A percentile compares a stretch with the other conserved stretches of the same genome.
phyloP scores from a whole-genome alignment of 176 grass and related monocot species.

The Zea luxurians region DNA sequence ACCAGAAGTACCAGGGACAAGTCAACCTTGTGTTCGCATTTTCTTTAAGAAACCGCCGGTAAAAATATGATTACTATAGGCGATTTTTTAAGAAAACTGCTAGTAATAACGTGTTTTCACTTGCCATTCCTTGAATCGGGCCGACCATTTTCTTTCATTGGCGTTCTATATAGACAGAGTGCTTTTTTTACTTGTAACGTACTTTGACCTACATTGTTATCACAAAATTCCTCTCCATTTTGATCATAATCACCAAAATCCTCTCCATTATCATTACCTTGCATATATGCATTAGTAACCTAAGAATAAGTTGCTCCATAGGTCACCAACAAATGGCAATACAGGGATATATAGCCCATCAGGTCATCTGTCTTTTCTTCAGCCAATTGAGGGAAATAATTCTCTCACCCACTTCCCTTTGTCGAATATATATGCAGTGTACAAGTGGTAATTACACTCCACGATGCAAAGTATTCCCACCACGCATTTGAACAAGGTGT shows the following conservation, averaged over 20 bases:
- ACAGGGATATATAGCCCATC: neutral
- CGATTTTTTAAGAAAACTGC: too few species aligned
- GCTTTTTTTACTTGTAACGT: too few species aligned
- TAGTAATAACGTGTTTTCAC: too few species aligned
- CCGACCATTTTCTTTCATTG: too few species aligned
- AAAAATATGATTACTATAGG: too few species aligned
- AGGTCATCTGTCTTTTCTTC: slow-evolving; percentile 2
- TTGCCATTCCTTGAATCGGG: too few species aligned
- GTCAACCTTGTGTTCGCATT: too few species aligned
- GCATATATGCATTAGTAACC: neutral
- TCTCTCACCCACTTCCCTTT: slow-evolving; percentile 9
- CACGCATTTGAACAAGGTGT: neutral
- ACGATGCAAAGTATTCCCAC: neutral
- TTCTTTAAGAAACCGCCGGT: too few species aligned
- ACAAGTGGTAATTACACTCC: neutral
- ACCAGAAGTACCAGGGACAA: too few species aligned
- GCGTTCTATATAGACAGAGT: too few species aligned
- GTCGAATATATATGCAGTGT: slow-evolving; percentile 18
- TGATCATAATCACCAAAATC: neutral
- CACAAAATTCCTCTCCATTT: too few species aligned
- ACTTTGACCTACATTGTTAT: too few species aligned
- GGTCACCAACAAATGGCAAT: neutral
- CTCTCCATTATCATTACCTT: neutral
- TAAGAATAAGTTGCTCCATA: neutral
- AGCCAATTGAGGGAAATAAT: neutral